Evolutionary conservation across 768 basidiomycete species (phyloP), one percentile per base, ranked within the genome.

Genomic region (Mrakia gelida): DNA sequence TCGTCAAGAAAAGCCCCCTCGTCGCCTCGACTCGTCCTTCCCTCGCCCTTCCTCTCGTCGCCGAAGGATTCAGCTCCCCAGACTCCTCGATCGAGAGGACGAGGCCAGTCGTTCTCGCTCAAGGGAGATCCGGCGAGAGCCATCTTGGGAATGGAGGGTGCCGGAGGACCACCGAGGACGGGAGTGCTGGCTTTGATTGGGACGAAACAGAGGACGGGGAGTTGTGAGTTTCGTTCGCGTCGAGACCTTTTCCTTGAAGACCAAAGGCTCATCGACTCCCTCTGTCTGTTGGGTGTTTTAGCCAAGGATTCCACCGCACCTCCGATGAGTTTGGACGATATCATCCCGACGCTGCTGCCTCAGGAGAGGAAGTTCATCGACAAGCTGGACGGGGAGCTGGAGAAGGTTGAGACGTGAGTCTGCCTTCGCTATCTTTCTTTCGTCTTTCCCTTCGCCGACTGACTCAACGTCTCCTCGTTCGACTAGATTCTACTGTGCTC

Each of bases 311-410:
- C 74, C 2, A 63, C 74, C 2, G 45, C 45, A 43, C 78, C 75
- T 28, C 56, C 70, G 18, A 56, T 45, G n/a, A 63, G 49, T 21
- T 81, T 86, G 38, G 81, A 83, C 0, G 84, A 86, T 28, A 80
- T 87, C 28, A 82, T 92, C 26, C 86, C 87, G 7, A 83, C 87
- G 15, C 86, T 95, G 28, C 87, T 89, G 18, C 86, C 89, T 0
- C 85, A 87, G 32, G 91, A 95, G 81, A 82, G 85, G 43, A 86
- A 86, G 9, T 98, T 97, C 85, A 92, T 98, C 79, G 87, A 89
- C 3, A 86, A 89, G 32, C 87, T 98, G 10, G 92, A 97, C 80
- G 82, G 82, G 0, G 91, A 99, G 82, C 86, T 98, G 3, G 89
- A 91, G 30, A 97, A 96, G 83, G 89, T 98, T 18, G 92, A 92